These are phyloP conservation scores for Plasmodium fragile DNA, from an alignment of 169 alveolate species.

Conservation along the genomic window DNA sequence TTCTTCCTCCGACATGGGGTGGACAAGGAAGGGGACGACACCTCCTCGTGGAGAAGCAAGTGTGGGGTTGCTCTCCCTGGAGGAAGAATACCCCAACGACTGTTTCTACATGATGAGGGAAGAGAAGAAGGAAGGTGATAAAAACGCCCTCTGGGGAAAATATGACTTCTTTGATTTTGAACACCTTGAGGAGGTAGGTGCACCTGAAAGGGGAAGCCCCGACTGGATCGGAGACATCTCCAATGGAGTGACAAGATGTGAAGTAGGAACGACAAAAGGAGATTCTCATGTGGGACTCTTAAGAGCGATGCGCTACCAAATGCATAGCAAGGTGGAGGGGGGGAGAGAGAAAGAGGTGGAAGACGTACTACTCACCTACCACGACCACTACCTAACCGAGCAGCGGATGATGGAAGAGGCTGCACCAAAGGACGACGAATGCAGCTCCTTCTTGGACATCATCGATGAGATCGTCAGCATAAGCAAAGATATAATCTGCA, in stretches of 20 bases:
- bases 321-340: background rate
- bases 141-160: background rate
- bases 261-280: background rate
- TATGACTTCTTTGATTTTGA: background rate
- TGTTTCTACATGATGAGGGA: background rate
- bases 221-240: background rate
- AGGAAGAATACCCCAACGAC: background rate
- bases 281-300: background rate
- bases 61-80: background rate
- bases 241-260: background rate
- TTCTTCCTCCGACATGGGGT: background rate
- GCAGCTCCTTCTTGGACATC: conserved; percentile 27
- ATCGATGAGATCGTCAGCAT: conserved; percentile 53
- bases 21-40: background rate
- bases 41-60: background rate
- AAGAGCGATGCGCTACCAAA: background rate
- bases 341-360: background rate
- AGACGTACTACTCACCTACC: background rate
- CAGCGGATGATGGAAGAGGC: background rate
- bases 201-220: background rate
- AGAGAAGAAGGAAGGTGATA: background rate
- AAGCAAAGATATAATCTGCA: conserved; percentile 45
- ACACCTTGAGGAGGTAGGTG: background rate
- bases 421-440: background rate
- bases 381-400: background rate